Percentiles rank a stretch among this genome's conserved stretches.
Evolutionary conservation across 2,329 filamentous ascomycete genomes (phyloP).

Genomic region (Trichoderma koningiopsis): DNA sequence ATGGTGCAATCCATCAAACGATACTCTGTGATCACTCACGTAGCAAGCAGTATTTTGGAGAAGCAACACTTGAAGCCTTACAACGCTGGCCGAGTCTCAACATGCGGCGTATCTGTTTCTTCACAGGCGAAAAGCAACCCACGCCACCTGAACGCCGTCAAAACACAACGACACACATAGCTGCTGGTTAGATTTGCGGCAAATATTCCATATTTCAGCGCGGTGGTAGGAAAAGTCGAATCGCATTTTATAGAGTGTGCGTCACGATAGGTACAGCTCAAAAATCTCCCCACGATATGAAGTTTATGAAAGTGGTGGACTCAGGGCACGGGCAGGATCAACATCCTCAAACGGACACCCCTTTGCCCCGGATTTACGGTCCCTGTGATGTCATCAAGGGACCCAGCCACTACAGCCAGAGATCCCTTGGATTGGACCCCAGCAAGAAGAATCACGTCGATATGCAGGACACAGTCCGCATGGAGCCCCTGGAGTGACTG

Average conservation of each 20-base stretch:
- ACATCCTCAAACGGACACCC: constrained; percentile 2
- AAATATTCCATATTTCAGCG: not conserved
- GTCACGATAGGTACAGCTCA: not conserved
- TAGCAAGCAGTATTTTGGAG: not conserved
- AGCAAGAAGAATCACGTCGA: constrained; percentile 6
- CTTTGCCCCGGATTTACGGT: constrained; percentile 19
- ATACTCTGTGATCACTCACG: not conserved
- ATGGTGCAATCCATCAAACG: not conserved
- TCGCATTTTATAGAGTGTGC: not conserved
- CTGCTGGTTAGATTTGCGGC: not conserved
- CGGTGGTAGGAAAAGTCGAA: not conserved
- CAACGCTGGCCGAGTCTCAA: not conserved
- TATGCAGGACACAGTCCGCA: constrained; percentile 12
- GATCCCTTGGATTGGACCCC: constrained; percentile 12
- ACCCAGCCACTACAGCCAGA: constrained; percentile 10
- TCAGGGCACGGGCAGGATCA: not conserved
- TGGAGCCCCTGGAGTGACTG: not conserved
- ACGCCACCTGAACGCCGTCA: not conserved
- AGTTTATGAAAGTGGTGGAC: not conserved
- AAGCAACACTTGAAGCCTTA: not conserved
- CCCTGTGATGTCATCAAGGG: constrained; percentile 24
- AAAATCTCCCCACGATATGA: not conserved
- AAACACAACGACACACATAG: not conserved
- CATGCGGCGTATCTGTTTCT: not conserved
- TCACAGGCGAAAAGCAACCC: not conserved